These are phyloP conservation scores for Vanrija humicola DNA, from an alignment of 1,284 basidiomycete species.

Conservation along the genomic window DNA sequence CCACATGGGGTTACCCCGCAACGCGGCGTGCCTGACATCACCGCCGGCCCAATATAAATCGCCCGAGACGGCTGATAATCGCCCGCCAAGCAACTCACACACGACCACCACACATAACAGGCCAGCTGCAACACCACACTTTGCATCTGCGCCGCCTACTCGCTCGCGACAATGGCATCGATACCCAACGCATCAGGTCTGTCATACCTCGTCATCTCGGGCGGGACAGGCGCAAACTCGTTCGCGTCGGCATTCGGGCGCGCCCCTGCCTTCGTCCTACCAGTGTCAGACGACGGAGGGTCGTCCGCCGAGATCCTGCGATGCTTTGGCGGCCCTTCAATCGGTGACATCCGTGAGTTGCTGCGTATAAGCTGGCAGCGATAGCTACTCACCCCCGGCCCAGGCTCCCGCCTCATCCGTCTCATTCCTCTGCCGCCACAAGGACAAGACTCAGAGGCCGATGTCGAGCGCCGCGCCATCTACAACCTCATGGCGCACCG, in stretches of 20 bases:
- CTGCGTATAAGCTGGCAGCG: rapidly evolving
- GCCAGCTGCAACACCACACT: no score
- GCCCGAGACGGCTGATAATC: no score
- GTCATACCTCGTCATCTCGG: conserved; percentile 52
- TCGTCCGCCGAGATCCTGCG: conserved; percentile 50
- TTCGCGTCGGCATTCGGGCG: conserved; percentile 53
- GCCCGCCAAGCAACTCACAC: no score
- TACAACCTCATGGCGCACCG: conserved; percentile 74
- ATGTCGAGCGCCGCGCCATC: conserved; percentile 57
- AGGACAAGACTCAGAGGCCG: conserved; percentile 19
- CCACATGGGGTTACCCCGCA: no score
- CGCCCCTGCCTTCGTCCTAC: conserved; percentile 49
- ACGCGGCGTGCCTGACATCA: no score
- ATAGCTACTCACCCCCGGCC: neutral
- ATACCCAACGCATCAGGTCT: neutral
- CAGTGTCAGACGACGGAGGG: conserved; percentile 56
- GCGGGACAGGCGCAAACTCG: conserved; percentile 54
- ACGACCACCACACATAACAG: no score
- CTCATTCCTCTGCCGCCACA: conserved; percentile 49
- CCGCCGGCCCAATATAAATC: no score
- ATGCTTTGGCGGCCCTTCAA: conserved; percentile 51
- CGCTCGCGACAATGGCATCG: no score
- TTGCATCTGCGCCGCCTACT: no score
- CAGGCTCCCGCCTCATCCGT: conserved; percentile 52
- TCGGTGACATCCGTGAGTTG: conserved; percentile 51